A percentile compares a stretch with the other conserved stretches of the same genome.
Conservation (phyloP, 192 early-diverging fungal species). For the Backusella mclennaniae region DNA sequence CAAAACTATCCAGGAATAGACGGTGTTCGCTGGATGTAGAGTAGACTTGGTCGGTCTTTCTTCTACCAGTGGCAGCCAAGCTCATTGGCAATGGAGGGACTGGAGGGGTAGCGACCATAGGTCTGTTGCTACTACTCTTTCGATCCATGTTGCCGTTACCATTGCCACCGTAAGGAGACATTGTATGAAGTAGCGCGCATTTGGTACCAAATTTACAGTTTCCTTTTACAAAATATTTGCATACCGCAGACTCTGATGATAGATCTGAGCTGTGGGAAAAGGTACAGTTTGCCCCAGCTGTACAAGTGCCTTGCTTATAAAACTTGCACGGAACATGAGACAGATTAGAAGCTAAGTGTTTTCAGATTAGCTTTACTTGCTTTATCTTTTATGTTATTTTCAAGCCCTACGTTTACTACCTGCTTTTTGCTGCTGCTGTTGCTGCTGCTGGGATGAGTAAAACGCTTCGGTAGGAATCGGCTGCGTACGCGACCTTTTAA, state of each 20-base stretch:
- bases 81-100: not conserved
- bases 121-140: not conserved
- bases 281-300: constrained; percentile 67
- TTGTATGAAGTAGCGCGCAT: constrained; percentile 59
- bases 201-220: constrained; percentile 80
- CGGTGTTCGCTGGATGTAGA: not conserved
- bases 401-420: not conserved
- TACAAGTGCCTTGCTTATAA: constrained; percentile 70
- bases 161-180: constrained; percentile 19
- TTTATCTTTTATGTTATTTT: not conserved
- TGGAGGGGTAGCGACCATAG: not conserved
- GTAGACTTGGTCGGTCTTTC: constrained; percentile 8
- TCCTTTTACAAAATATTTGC: constrained; percentile 77
- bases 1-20: not conserved
- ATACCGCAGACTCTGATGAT: constrained; percentile 58
- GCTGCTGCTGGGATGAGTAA: not conserved
- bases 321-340: constrained; percentile 78
- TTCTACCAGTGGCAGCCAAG: not conserved
- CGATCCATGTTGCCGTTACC: not conserved
- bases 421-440: not conserved
- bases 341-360: constrained; percentile 35
- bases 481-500: constrained; percentile 15
- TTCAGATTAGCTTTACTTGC: not conserved
- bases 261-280: constrained; percentile 69
- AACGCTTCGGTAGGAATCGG: not conserved